Evolutionary conservation across 2,329 filamentous ascomycete genomes (phyloP), one percentile per base, ranked within the genome.

Genomic region (Colletotrichum navitas): DNA sequence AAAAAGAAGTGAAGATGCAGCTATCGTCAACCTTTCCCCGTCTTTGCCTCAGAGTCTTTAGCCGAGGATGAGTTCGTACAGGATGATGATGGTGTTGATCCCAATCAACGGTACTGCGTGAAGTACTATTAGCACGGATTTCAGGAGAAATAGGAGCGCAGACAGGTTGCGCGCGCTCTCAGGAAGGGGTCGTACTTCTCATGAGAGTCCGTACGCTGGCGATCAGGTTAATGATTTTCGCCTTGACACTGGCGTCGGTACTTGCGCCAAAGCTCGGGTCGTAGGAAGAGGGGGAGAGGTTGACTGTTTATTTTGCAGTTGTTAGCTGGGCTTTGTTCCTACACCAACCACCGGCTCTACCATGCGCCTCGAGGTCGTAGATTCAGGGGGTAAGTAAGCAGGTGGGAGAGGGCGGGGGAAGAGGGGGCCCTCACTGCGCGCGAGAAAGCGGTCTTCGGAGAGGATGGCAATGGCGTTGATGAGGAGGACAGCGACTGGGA

Each of bases 401-500:
- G 26, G n/a, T 36, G 18, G 11, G 12, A 32, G 43, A 10, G 39
- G 39, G 34, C 29, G 5, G n/a, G 54, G 34, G 59, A 45, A 45
- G n/a, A 54, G 39, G 59, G 59, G 45, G 34, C 43, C 73, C 81
- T 75, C 79, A 83, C 82, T 97, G 76, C 81, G 92, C 84, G 92
- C 83, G 75, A 97, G 93, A 82, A 97, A 97, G 74, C 94, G 92
- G 84, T 97, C 94, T 89, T 97, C 95, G 77, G 94, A 97, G 75
- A 98, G 92, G 79, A 98, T 91, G 74, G 95, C 94, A 80, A 98
- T 92, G 75, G 94, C 94, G 83, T 99, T 99, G 83, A 96, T 91
- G 80, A 98, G 89, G 78, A 98, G 93, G 80, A 97, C 87, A 76
- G 90, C 88, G 76, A 95, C 93, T 81, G 12, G 18, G 34, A 26